phyloP scores from a whole-genome alignment of 192 early-diverging fungal genomes.

The Backusella morwellensis region DNA sequence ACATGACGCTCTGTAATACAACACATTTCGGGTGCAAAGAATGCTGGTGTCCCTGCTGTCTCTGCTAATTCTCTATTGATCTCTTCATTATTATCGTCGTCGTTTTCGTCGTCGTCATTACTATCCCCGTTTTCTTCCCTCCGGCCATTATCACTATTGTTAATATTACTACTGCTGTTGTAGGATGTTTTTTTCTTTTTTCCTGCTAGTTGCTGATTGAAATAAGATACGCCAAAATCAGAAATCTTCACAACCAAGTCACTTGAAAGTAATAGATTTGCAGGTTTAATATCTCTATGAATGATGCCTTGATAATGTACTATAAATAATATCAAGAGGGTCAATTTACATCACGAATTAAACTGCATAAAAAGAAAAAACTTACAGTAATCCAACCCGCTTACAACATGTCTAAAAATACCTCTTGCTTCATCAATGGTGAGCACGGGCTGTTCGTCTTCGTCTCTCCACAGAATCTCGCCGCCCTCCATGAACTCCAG shows the following conservation, averaged over 20 bases:
- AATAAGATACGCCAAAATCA: conserved; percentile 97
- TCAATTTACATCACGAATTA: neutral
- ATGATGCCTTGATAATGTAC: conserved; percentile 95
- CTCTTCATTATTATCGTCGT: conserved; percentile 26
- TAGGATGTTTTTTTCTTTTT: conserved; percentile 20
- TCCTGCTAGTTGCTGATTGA: conserved; percentile 53
- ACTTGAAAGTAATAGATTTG: conserved; percentile 82
- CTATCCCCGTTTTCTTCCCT: conserved; percentile 49
- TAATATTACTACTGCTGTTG: too few relatives aligned
- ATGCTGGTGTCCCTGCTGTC: conserved; percentile 95
- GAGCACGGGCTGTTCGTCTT: conserved; percentile 61
- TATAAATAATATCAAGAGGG: conserved; percentile 17
- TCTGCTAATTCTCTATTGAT: conserved; percentile 88
- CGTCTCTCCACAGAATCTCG: conserved; percentile 87
- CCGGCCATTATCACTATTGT: too few relatives aligned
- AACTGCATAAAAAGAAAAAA: conserved; percentile 4
- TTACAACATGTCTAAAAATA: conserved; percentile 89
- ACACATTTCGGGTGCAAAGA: conserved; percentile 98
- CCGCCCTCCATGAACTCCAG: conserved; percentile 92
- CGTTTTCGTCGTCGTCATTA: conserved; percentile 22
- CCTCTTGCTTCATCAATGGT: conserved; percentile 59
- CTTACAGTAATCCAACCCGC: conserved; percentile 89
- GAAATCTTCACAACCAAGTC: conserved; percentile 90
- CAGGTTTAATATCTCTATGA: conserved; percentile 98
- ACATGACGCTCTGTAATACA: conserved; percentile 52